Base-by-base conservation (phyloP, 192 early-diverging fungal species). In the Lobulomyces angularis region DNA sequence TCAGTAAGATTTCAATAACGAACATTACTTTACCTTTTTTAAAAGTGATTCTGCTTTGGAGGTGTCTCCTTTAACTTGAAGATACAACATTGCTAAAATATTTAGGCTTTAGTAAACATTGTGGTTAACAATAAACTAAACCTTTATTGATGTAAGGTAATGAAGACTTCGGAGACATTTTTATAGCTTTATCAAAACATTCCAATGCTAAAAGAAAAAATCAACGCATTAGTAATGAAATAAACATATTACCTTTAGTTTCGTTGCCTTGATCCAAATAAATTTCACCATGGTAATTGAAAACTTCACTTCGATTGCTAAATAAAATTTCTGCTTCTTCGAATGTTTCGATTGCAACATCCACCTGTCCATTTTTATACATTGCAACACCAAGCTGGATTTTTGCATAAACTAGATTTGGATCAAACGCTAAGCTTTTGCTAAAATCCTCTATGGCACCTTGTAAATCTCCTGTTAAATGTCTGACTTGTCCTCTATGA, bases 81-180 rank as follows among this genome's bases (percentile, higher is more conserved):
- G 40, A 47, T 67, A 52, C 1, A 74, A 48, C 35, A 76, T 66
- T 19, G 73, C 72, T 67, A 33, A 16, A 58, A 11, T 27, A 17
- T 52, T 30, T 0, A 19, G 7, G 43, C 21, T 18, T 37, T 11
- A 11, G 18, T 37, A 34, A 20, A 7, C 42, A 34, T 18, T 24
- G 8, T 17, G 6, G 42, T 2, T 20, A 12, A 27, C 23, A 82
- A 56, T 71, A 61, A 44, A 78, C 60, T 35, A 84, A 67, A 12
- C 86, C 83, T 62, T 95, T 92, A 71, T 98, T 98, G 58, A 98
- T 93, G 45, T 90, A 92, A n/a, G 90, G 86, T 37, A 97, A 67
- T n/a, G 94, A 88, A 53, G 84, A 87, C 35, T 62, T 62, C 3
- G 67, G 61, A 52, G 84, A 80, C 48, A 95, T 59, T 41, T 79